phyloP scores from a whole-genome alignment of 495 filamentous ascomycete genomes.

The Hyaloscypha bicolor region DNA sequence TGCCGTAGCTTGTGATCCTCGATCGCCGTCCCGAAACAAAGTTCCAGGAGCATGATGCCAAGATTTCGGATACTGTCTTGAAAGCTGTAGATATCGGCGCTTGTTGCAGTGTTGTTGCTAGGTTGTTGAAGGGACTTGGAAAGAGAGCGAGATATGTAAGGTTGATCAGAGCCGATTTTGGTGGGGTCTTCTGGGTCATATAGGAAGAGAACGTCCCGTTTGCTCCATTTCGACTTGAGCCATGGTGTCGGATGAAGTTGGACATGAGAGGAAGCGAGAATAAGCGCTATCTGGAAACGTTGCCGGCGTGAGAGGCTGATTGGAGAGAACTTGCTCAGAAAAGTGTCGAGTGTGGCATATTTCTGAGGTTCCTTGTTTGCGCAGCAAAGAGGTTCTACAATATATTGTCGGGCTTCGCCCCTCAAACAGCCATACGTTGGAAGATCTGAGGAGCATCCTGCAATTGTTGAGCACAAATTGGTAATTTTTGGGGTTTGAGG shows the following conservation, averaged over 20 bases:
- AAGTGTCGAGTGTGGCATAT: constrained; percentile 27
- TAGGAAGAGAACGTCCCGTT: constrained; percentile 30
- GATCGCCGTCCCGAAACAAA: constrained; percentile 37
- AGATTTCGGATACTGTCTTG: constrained; percentile 29
- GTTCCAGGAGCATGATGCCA: constrained; percentile 38
- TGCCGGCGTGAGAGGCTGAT: constrained; percentile 31
- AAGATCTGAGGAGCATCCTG: constrained; percentile 11
- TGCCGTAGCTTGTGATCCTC: constrained; percentile 30
- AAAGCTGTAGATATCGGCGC: no score
- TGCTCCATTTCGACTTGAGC: constrained; percentile 27
- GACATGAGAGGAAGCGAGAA: constrained; percentile 33
- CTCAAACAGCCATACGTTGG: constrained; percentile 20
- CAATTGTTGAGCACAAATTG: constrained; percentile 28
- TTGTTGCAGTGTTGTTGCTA: neutral
- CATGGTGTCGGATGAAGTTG: constrained; percentile 36
- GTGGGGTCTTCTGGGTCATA: constrained; percentile 13
- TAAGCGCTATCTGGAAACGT: constrained; percentile 33
- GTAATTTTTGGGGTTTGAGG: constrained; percentile 17
- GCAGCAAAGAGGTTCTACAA: constrained; percentile 26
- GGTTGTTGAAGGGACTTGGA: neutral
- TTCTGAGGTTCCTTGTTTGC: constrained; percentile 1
- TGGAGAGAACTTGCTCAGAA: constrained; percentile 24
- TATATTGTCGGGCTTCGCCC: constrained; percentile 27
- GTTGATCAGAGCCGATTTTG: constrained; percentile 26
- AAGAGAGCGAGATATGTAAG: constrained; percentile 34